A percentile compares a stretch with the other conserved stretches of the same genome.
Evolutionary conservation across 2,329 filamentous ascomycete species (phyloP).

Genomic region (Neurospora sp.): DNA sequence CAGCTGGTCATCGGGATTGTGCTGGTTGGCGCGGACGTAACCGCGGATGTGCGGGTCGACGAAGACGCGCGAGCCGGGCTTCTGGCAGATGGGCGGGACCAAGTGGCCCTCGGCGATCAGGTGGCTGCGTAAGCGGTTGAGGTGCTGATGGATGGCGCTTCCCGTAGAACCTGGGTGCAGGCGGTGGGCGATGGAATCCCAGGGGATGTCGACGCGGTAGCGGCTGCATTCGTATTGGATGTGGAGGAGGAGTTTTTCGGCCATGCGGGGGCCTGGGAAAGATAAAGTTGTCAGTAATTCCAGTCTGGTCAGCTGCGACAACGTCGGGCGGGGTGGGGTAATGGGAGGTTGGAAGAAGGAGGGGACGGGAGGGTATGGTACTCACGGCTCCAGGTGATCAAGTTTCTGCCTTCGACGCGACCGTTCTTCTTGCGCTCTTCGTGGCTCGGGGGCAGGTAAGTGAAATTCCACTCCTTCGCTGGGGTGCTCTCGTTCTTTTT

Average conservation of each 20-base stretch:
- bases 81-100: constrained; percentile 28
- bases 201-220: constrained; percentile 26
- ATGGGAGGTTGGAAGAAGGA: no score
- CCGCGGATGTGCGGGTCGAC: constrained; percentile 18
- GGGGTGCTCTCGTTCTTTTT: constrained; percentile 1
- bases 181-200: constrained; percentile 30
- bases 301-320: no score
- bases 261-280: constrained; percentile 25
- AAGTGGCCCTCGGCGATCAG: constrained; percentile 31
- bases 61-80: constrained; percentile 12
- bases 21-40: constrained; percentile 19
- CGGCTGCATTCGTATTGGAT: constrained; percentile 30
- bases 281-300: no score
- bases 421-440: constrained; percentile 4
- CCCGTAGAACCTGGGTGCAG: constrained; percentile 32
- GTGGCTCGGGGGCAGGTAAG: not conserved
- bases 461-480: constrained; percentile 4
- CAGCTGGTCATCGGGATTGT: constrained; percentile 16
- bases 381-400: constrained; percentile 8
- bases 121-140: constrained; percentile 25
- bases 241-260: constrained; percentile 33
- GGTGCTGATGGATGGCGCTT: constrained; percentile 28
- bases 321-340: no score
- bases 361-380: not conserved
- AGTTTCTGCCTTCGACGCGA: constrained; percentile 5